phyloP scores from a whole-genome alignment of 306 rosid genomes.

The Quercus gilva region DNA sequence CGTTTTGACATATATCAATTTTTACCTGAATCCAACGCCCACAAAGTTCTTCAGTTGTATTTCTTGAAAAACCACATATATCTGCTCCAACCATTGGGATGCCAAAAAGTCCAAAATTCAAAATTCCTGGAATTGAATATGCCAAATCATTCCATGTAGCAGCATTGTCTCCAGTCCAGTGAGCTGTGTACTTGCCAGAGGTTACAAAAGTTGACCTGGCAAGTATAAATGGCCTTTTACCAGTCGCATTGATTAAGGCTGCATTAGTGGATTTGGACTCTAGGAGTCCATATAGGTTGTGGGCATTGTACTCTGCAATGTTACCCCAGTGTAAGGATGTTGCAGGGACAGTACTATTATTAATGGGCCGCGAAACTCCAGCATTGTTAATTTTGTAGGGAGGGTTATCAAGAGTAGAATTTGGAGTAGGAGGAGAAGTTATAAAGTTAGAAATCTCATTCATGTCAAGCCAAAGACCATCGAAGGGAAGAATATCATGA shows the following conservation, averaged over 20 bases:
- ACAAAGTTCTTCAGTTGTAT: constrained; percentile 87
- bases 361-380: constrained; percentile 42
- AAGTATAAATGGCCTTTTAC: constrained; percentile 84
- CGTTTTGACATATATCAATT: not conserved
- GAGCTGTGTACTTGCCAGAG: constrained; percentile 86
- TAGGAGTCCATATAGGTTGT: constrained; percentile 74
- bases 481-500: constrained; percentile 51
- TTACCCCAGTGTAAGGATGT: constrained; percentile 61
- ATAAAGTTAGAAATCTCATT: constrained; percentile 74
- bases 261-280: constrained; percentile 62
- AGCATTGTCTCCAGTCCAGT: constrained; percentile 94
- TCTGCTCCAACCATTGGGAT: constrained; percentile 96
- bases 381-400: constrained; percentile 65
- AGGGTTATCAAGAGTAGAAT: constrained; percentile 69
- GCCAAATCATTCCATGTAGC: constrained; percentile 86
- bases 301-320: constrained; percentile 68
- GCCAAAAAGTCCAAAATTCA: constrained; percentile 77
- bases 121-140: constrained; percentile 61
- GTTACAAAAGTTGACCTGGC: constrained; percentile 82
- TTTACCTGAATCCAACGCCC: constrained; percentile 91
- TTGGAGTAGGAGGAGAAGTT: constrained; percentile 47
- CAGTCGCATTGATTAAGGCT: constrained; percentile 50
- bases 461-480: constrained; percentile 94
- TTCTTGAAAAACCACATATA: constrained; percentile 70
- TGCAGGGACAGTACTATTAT: constrained; percentile 52